Evolutionary conservation across 768 basidiomycete species (phyloP).

Genomic region (Russula dissimulans): DNA sequence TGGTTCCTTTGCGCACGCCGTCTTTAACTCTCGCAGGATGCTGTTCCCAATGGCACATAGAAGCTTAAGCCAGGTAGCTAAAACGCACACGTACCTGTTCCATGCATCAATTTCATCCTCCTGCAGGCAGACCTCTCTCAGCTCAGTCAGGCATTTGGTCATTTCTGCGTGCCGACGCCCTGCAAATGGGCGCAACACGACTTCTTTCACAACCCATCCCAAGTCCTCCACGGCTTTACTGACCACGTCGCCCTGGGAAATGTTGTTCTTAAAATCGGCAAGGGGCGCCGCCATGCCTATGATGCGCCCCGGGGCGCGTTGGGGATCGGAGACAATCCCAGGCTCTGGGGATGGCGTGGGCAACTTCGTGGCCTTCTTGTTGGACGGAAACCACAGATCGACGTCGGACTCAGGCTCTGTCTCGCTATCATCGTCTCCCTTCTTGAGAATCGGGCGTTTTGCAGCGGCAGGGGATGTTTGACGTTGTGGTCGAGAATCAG

Average conservation of each 20-base stretch:
- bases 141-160: conserved; percentile 56
- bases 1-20: conserved; percentile 41
- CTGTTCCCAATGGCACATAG: conserved; percentile 28
- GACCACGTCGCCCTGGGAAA: conserved; percentile 68
- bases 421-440: conserved; percentile 34
- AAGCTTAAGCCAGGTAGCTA: background rate
- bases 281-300: conserved; percentile 68
- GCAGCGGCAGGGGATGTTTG: conserved; percentile 5
- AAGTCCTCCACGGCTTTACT: conserved; percentile 81
- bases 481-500: conserved; percentile 12
- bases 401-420: conserved; percentile 44
- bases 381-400: conserved; percentile 28
- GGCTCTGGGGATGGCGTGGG: conserved; percentile 23
- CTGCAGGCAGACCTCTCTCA: conserved; percentile 57
- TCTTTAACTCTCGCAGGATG: conserved; percentile 51
- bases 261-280: conserved; percentile 64
- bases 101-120: conserved; percentile 80
- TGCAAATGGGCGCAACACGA: conserved; percentile 64
- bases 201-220: conserved; percentile 57
- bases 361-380: conserved; percentile 16
- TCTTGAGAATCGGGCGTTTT: conserved; percentile 22
- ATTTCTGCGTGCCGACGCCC: conserved; percentile 57
- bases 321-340: conserved; percentile 33
- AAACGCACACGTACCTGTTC: conserved; percentile 49
- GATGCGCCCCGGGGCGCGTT: conserved; percentile 59